These are phyloP conservation scores for Pilaira anomala DNA, from an alignment of 192 early-diverging fungal species.

Conservation along the genomic window DNA sequence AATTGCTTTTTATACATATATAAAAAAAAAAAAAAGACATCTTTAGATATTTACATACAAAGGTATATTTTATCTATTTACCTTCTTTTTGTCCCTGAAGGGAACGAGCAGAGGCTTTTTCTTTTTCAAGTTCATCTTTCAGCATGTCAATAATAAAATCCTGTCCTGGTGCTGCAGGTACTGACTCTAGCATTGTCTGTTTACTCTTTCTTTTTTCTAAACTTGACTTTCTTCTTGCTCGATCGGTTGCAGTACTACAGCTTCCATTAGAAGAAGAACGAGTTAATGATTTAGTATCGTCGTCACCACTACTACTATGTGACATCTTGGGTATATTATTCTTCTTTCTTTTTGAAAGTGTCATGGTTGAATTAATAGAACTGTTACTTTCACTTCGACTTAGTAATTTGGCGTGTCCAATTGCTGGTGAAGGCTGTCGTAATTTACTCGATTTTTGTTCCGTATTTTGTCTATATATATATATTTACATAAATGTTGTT, in stretches of 20 bases:
- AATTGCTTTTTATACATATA: constrained; percentile 24
- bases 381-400: background rate
- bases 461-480: background rate
- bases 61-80: background rate
- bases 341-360: background rate
- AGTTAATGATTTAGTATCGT: background rate
- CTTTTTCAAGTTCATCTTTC: constrained; percentile 17
- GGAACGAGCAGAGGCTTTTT: constrained; percentile 14
- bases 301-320: background rate
- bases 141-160: background rate
- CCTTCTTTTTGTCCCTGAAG: constrained; percentile 38
- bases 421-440: constrained; percentile 10
- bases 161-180: background rate
- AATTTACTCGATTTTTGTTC: background rate
- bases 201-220: background rate
- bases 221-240: background rate
- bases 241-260: background rate
- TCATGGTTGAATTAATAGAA: background rate
- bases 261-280: constrained; percentile 14
- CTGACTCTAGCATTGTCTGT: background rate
- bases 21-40: background rate
- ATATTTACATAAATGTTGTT: no score
- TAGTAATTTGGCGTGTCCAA: background rate
- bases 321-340: background rate
- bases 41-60: background rate